Base-by-base conservation (phyloP, 495 filamentous ascomycete genomes). In the Lophiotrema nucula region DNA sequence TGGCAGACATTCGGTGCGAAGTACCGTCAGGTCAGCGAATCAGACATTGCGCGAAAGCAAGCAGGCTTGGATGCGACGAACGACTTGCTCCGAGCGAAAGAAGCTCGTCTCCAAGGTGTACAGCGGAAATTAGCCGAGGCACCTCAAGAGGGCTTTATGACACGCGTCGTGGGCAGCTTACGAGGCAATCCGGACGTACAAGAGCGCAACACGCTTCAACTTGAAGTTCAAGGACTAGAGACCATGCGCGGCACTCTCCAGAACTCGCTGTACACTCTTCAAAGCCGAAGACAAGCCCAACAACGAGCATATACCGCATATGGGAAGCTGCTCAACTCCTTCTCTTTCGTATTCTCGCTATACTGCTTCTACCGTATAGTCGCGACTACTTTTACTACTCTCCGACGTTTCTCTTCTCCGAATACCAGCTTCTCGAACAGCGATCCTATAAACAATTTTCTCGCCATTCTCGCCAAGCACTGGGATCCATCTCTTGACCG, bases 201-300 rank as follows among this genome's bases (percentile, higher is more conserved):
- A 49, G 88, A 89, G 69, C 76, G 85, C 16, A 79, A 79, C 56
- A 72, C 81, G 1, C 76, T 93, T 1, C 75, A 83, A 37, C 74
- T 88, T n/a, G 89, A 93, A 64, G 86, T 92, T 46, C 73, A 79
- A n/a, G 89, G 89, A 0, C 78, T 93, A 18, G 82, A 87, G 66
- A 82, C 84, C 2, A 92, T 92, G 88, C 81, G 82, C 58, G 67
- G 75, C 19, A 82, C 81, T 53, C 79, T 93, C 4, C 76, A 82
- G 13, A 73, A 79, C 19, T 85, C 85, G 25, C 71, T 90, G 1
- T 58, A 76, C 22, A 60, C 79, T 39, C 74, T 92, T 4, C 78
- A 81, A 37, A 73, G 72, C n/a, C 75, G 85, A 13, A 69, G 81
- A 22, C 75, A 77, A n/a, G 74, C 75, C 12, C 85, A 86, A 60